Evolutionary conservation across 2,329 filamentous ascomycete genomes (phyloP).

Genomic region (Fusarium cyanostomum): DNA sequence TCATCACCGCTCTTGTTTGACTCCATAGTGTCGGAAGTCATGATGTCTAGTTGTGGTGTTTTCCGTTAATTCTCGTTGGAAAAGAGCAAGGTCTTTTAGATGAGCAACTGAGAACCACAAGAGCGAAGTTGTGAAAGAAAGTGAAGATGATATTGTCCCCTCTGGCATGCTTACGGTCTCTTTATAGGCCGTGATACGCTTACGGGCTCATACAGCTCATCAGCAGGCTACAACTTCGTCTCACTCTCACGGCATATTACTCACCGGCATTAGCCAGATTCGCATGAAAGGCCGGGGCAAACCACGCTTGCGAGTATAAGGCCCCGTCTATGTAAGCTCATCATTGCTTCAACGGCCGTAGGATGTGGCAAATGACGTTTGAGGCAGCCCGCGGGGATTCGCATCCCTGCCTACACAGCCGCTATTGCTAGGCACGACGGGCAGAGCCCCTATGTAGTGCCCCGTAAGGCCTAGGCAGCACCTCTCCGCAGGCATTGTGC

Average conservation of each 20-base stretch:
- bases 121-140: neutral
- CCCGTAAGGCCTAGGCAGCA: constrained; percentile 12
- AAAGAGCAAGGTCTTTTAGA: neutral
- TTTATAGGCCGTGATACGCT: constrained; percentile 14
- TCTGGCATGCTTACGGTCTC: neutral
- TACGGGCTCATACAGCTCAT: neutral
- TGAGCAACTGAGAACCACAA: too few relatives aligned
- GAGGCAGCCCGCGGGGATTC: neutral
- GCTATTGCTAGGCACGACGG: constrained; percentile 11
- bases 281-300: neutral
- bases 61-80: neutral
- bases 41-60: neutral
- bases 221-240: neutral
- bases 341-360: neutral
- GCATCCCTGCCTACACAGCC: constrained; percentile 16
- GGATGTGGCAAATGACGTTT: neutral
- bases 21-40: constrained; percentile 33
- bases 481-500: neutral
- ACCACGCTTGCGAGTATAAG: neutral
- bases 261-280: constrained; percentile 20
- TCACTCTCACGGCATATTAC: constrained; percentile 19
- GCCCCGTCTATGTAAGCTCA: too few relatives aligned
- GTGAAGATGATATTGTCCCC: neutral
- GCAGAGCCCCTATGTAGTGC: too few relatives aligned
- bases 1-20: constrained; percentile 37